Base-by-base conservation (phyloP, 2,329 filamentous ascomycete species). In the Magnaporthales sp. region DNA sequence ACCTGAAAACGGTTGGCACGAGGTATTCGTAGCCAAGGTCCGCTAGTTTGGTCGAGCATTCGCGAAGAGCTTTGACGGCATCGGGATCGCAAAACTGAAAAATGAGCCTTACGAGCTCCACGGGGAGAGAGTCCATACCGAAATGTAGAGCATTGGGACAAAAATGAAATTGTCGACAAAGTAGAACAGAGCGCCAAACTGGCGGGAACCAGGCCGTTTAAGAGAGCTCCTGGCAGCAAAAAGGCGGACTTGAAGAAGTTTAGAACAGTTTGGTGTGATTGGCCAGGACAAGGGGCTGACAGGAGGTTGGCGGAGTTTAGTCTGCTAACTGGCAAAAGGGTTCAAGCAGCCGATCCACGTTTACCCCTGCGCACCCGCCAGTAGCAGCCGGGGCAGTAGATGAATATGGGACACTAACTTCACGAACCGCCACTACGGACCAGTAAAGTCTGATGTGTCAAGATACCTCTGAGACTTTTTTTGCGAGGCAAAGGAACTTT, bases 11-110 rank as follows among this genome's bases (percentile, higher is more conserved):
- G 2, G 77, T 70, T n/a, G 74, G 71, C 29, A 83, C 70, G 67
- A 83, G 72, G 67, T 77, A 80, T 27, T 80, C 77, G 68, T 79
- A 79, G 66, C 80, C 80, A 2, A 81, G 72, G 31, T 77, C 75
- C 54, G 80, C 80, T 51, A 79, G 72, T 29, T 73, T 74, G 15
- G 71, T 73, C 51, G 75, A 78, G 64, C 74, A 73, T 31, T 79
- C 77, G 13, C 82, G 79, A 54, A 84, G 75, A 66, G 71, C 74
- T 67, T 75, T 75, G 54, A 81, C 77, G 22, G 80, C 76, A 22
- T 73, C 67, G 5, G 72, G 68, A 67, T 79, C 76, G 70, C 81
- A 80, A 68, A 77, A 74, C 65, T 73, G 72, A 68, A 79, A 81
- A 68, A 84, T 77, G 72, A 79, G 75, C 71, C 76, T 72, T 63